These are phyloP conservation scores for Sporothrix humicola DNA, from an alignment of 2,329 filamentous ascomycete species.

Conservation along the genomic window DNA sequence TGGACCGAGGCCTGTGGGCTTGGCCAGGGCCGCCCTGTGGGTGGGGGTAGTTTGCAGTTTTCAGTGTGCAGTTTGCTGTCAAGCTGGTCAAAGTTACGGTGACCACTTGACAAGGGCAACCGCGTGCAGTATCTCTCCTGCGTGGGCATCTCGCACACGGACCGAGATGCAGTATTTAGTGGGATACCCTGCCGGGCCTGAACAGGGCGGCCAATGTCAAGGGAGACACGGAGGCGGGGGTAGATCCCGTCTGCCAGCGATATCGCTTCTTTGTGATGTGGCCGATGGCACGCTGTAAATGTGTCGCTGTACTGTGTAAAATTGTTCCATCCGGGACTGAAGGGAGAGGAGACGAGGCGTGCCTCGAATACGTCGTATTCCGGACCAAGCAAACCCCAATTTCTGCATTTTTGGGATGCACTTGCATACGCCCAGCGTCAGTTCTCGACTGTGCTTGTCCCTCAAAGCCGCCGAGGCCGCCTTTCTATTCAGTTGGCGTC, in stretches of 20 bases:
- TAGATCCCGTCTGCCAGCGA: background rate
- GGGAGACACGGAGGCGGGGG: background rate
- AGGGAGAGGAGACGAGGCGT: no score
- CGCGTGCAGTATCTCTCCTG: background rate
- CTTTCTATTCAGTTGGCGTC: background rate
- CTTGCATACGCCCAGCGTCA: no score
- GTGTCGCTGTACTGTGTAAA: no score
- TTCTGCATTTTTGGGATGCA: no score
- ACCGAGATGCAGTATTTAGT: background rate
- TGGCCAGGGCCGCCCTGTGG: conserved; percentile 2
- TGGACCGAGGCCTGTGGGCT: background rate
- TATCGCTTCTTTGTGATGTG: background rate
- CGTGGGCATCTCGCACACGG: background rate
- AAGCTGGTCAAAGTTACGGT: conserved; percentile 9
- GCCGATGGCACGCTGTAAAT: no score
- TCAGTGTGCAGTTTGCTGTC: background rate
- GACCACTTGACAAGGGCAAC: conserved; percentile 17
- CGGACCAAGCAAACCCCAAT: no score
- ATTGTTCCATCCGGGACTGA: no score
- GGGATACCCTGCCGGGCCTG: background rate
- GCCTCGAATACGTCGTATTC: no score
- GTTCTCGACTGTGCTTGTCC: no score
- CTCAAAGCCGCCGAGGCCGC: no score
- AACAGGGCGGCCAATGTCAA: background rate
- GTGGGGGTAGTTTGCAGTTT: background rate